Evolutionary conservation across 805 yeast species (phyloP), one percentile per base, ranked within the genome.

Genomic region (Lachancea lanzarotensis): DNA sequence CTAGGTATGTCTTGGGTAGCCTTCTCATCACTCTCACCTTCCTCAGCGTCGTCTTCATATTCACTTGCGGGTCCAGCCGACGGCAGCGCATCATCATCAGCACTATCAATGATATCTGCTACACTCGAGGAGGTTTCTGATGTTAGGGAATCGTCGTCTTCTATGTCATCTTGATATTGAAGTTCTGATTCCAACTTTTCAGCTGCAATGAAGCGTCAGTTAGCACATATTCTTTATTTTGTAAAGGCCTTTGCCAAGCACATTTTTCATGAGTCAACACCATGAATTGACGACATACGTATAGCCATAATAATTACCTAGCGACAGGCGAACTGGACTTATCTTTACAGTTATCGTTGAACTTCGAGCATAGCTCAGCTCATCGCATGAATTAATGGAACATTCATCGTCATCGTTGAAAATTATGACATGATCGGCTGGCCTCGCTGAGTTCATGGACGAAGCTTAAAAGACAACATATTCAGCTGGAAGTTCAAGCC

Each of bases 11-110:
- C 31, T 29, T 12, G 5, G 31, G 18, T 17, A 32, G 33, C n/a
- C 6, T 12, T 12, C n/a, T 30, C 33, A 30, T 15, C 16, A 6
- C 12, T 30, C 33, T 10, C 17, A 25, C 11, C 15, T n/a, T 26
- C 42, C 17, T 38, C 35, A 13, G 29, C 27, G 18, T 27, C 38
- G 11, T 29, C 31, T 15, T 36, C 32, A 18, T 41, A 41, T 22
- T 41, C 45, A 27, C 45, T 41, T 20, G 25, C 27, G 9, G 45
- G 25, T 8, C 32, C 26, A 11, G 37, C 13, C 8, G 38, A 17
- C n/a, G 45, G 27, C 5, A 34, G 34, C 7, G 17, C 39, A 16
- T 35, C 45, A 35, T 34, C 13, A 35, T 13, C 10, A 5, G 26
- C 22, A 13, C 26, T 13, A 8, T 11, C 27, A 2, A 38, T n/a